phyloP scores from a whole-genome alignment of 2,329 filamentous ascomycete species.

The Trichoderma hamatum region DNA sequence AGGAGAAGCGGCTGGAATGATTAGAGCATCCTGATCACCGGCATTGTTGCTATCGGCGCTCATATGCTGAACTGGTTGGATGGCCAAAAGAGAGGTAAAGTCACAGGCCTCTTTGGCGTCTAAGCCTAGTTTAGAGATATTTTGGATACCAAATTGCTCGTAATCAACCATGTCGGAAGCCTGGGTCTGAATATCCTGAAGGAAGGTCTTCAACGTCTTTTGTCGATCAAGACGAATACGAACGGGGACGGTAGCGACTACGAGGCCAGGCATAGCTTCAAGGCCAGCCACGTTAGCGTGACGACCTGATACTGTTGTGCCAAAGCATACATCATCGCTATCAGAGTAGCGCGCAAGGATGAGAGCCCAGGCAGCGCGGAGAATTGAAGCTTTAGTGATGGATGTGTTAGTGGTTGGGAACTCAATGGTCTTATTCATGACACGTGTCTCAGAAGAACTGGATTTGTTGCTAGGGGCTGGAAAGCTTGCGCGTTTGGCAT shows the following conservation, averaged over 20 bases:
- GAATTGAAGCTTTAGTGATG: constrained; percentile 29
- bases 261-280: constrained; percentile 22
- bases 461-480: constrained; percentile 24
- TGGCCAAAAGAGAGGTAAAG: constrained; percentile 26
- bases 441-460: neutral
- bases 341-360: constrained; percentile 29
- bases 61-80: constrained; percentile 27
- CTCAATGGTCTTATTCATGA: constrained; percentile 5
- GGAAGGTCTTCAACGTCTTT: constrained; percentile 25
- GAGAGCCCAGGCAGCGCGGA: constrained; percentile 33
- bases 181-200: constrained; percentile 32
- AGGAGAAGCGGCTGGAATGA: neutral
- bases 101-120: constrained; percentile 28
- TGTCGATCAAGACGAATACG: constrained; percentile 22
- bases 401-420: constrained; percentile 18
- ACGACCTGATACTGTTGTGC: constrained; percentile 31
- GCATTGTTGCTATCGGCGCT: neutral
- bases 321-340: constrained; percentile 31
- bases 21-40: neutral
- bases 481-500: constrained; percentile 24
- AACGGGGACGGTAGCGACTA: constrained; percentile 24
- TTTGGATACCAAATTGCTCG: constrained; percentile 37
- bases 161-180: constrained; percentile 33
- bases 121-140: constrained; percentile 32
- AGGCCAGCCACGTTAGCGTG: constrained; percentile 19